These are phyloP conservation scores for Pseudogymnoascus sp. DNA, from an alignment of 2,329 filamentous ascomycete species.

Conservation along the genomic window DNA sequence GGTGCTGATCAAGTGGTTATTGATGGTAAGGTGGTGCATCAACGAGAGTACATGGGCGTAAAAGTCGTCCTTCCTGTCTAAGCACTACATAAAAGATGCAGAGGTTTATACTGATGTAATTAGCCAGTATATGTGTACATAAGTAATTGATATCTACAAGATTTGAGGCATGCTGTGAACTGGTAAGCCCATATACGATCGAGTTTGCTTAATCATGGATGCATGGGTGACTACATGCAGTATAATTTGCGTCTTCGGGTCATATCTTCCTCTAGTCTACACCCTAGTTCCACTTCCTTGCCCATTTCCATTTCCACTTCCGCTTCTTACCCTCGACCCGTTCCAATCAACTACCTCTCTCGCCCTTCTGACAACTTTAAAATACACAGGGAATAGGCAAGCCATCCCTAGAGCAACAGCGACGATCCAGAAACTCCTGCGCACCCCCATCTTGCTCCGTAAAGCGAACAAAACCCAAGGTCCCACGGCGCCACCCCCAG, in stretches of 20 bases:
- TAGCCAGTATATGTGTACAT: not conserved
- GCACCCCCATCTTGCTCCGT: not conserved
- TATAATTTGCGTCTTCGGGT: not conserved
- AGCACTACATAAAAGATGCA: not conserved
- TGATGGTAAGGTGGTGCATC: slow-evolving; percentile 38
- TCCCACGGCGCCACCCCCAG: slow-evolving; percentile 21
- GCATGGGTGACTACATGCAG: not conserved
- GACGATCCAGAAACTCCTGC: not conserved
- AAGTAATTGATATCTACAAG: not conserved
- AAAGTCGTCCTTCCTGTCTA: slow-evolving; percentile 37
- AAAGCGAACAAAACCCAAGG: slow-evolving; percentile 21
- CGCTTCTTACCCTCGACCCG: not conserved
- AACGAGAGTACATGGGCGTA: slow-evolving; percentile 39
- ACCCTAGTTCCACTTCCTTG: not conserved
- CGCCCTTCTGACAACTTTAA: not conserved
- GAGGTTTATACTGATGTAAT: not conserved
- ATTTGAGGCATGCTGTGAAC: not conserved
- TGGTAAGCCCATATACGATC: not conserved
- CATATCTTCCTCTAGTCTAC: not conserved
- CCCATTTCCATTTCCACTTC: not conserved
- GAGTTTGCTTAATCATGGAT: not conserved
- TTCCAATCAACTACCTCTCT: not conserved
- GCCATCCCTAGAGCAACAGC: not conserved
- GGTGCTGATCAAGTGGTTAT: slow-evolving; percentile 36
- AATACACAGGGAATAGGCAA: not conserved